A percentile compares a stretch with the other conserved stretches of the same genome.
Evolutionary conservation across 2,329 filamentous ascomycete genomes (phyloP).

Genomic region (Scedosporium apiospermum): DNA sequence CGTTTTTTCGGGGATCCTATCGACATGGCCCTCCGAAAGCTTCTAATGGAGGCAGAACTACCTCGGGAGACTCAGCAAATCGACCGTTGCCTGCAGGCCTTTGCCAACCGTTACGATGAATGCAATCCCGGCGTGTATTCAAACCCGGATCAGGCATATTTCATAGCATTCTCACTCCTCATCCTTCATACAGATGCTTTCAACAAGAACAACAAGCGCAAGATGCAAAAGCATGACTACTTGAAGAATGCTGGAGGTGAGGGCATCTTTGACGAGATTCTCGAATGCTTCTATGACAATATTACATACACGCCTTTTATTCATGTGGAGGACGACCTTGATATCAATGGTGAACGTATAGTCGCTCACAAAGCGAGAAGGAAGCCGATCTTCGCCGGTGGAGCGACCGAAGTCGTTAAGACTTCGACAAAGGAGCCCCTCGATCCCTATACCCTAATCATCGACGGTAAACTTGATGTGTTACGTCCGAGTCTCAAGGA

Average conservation of each 20-base stretch:
- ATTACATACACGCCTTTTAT: conserved; percentile 98
- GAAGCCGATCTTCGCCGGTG: conserved; percentile 57
- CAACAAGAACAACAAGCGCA: conserved; percentile 99
- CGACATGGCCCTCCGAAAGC: conserved; percentile 93
- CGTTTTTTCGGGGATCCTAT: conserved; percentile 94
- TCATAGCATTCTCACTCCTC: conserved; percentile 91
- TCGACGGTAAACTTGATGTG: conserved; percentile 78
- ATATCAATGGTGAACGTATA: conserved; percentile 66
- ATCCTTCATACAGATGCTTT: conserved; percentile 98
- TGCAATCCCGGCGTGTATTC: conserved; percentile 96
- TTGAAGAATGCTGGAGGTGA: conserved; percentile 89
- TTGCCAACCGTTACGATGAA: conserved; percentile 94
- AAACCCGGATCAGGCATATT: conserved; percentile 89
- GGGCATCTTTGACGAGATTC: conserved; percentile 83
- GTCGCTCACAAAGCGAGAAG: conserved; percentile 63
- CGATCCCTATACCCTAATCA: conserved; percentile 88
- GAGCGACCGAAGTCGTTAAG: conserved; percentile 44
- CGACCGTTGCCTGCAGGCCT: conserved; percentile 84
- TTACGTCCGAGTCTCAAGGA: conserved; percentile 81
- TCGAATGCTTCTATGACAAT: conserved; percentile 97
- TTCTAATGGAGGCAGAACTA: conserved; percentile 92
- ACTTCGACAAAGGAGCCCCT: conserved; percentile 61
- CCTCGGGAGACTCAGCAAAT: conserved; percentile 98
- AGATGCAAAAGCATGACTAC: conserved; percentile 96
- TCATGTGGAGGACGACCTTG: conserved; percentile 86